A percentile compares a stretch with the other conserved stretches of the same genome.
Conservation (phyloP, 305 asterid genomes). For the Fraxinus nigra region DNA sequence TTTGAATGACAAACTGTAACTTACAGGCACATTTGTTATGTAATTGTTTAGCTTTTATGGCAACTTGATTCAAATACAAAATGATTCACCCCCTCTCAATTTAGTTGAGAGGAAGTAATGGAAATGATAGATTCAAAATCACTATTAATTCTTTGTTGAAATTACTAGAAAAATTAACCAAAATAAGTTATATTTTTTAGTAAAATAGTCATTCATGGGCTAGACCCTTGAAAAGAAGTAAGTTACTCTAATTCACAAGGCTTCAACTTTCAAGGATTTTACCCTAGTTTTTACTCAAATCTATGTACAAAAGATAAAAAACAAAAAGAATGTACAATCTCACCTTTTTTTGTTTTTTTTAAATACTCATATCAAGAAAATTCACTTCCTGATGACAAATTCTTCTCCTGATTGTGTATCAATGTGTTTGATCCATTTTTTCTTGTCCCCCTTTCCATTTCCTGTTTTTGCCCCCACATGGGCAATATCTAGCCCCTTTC, state of each 20-base stretch:
- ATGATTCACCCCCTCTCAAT: neutral
- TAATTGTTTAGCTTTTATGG: neutral
- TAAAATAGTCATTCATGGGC: neutral
- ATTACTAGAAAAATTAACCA: neutral
- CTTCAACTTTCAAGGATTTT: neutral
- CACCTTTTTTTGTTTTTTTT: too few relatives aligned
- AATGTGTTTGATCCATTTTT: constrained; percentile 62
- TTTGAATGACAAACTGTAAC: neutral
- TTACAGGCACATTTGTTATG: neutral
- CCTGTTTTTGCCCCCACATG: constrained; percentile 58
- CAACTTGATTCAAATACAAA: neutral
- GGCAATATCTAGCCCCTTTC: constrained; percentile 73
- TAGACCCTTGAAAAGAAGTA: neutral
- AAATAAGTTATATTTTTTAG: neutral
- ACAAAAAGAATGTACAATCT: neutral
- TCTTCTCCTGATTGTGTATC: constrained; percentile 66
- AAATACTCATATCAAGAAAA: neutral
- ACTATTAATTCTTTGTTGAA: neutral
- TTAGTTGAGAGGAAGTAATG: neutral
- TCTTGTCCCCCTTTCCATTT: constrained; percentile 19
- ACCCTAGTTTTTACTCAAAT: neutral
- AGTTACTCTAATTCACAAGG: neutral
- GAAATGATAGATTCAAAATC: neutral
- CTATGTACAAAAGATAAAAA: neutral
- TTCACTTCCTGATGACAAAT: constrained; percentile 49